A percentile compares a stretch with the other conserved stretches of the same genome.
These are phyloP conservation scores for Citrullus amarus DNA, from an alignment of 306 rosid species.

Conservation along the genomic window DNA sequence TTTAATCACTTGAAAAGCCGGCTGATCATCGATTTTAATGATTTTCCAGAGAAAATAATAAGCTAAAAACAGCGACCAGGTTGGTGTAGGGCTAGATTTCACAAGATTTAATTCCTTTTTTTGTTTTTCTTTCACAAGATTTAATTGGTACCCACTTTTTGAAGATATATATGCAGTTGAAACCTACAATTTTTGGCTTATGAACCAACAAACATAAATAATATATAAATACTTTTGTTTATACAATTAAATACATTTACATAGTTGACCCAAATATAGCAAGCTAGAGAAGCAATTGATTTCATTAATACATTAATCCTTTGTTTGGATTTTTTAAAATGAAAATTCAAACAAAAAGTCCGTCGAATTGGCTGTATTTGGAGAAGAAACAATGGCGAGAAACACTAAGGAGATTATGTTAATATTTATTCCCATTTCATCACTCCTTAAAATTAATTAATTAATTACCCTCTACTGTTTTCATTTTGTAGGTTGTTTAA, in stretches of 20 bases:
- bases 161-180: neutral
- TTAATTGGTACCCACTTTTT: constrained; percentile 9
- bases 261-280: constrained; percentile 4
- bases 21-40: neutral
- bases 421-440: neutral
- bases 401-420: constrained; percentile 1
- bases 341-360: neutral
- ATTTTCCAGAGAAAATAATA: neutral
- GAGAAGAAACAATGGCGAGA: constrained; percentile 10
- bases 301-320: neutral
- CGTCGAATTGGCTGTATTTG: neutral
- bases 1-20: neutral
- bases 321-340: neutral
- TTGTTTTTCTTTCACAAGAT: neutral
- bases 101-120: neutral
- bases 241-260: neutral
- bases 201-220: neutral
- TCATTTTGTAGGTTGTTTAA: neutral
- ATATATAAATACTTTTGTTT: neutral
- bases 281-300: neutral
- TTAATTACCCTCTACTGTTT: neutral
- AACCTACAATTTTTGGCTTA: neutral
- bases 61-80: neutral
- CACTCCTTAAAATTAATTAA: neutral
- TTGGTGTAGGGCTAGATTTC: constrained; percentile 9